Conservation (phyloP, 2,329 filamentous ascomycete species). For the Macrophomina tecta region DNA sequence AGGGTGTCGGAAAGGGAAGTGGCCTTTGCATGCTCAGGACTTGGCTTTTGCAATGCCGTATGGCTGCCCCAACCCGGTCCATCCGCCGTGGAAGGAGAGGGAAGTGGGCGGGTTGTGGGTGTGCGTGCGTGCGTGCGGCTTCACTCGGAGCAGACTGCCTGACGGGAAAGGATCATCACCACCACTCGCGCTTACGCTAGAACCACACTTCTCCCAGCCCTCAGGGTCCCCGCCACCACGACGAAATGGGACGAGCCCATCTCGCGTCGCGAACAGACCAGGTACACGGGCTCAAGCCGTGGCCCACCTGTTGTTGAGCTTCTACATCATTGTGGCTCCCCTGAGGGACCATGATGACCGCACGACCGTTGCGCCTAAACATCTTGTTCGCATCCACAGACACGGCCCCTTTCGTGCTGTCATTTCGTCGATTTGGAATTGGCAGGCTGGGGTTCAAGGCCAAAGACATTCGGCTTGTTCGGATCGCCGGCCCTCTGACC, state of each 20-base stretch:
- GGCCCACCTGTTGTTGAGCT: constrained; percentile 19
- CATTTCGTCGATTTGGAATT: constrained; percentile 12
- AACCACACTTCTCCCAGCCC: neutral
- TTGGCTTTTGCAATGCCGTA: constrained; percentile 22
- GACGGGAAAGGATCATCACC: constrained; percentile 22
- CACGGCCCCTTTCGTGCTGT: constrained; percentile 24
- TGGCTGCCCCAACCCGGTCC: constrained; percentile 14
- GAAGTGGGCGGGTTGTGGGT: constrained; percentile 5
- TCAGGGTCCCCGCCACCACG: constrained; percentile 17
- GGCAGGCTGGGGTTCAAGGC: neutral
- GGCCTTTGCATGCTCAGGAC: constrained; percentile 3
- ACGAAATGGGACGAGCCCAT: constrained; percentile 21
- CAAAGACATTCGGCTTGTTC: neutral
- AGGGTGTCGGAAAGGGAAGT: constrained; percentile 19
- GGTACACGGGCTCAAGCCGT: constrained; percentile 12
- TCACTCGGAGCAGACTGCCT: constrained; percentile 14
- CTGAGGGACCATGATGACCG: constrained; percentile 14
- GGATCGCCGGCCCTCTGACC: neutral
- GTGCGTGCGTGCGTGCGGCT: constrained; percentile 16
- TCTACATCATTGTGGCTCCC: constrained; percentile 25
- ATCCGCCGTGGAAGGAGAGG: constrained; percentile 14
- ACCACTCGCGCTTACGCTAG: neutral
- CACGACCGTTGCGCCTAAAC: constrained; percentile 12
- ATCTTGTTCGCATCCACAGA: constrained; percentile 8
- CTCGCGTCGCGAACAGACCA: constrained; percentile 21